phyloP scores from a whole-genome alignment of 1,284 basidiomycete genomes.

The Heterobasidion annosum region DNA sequence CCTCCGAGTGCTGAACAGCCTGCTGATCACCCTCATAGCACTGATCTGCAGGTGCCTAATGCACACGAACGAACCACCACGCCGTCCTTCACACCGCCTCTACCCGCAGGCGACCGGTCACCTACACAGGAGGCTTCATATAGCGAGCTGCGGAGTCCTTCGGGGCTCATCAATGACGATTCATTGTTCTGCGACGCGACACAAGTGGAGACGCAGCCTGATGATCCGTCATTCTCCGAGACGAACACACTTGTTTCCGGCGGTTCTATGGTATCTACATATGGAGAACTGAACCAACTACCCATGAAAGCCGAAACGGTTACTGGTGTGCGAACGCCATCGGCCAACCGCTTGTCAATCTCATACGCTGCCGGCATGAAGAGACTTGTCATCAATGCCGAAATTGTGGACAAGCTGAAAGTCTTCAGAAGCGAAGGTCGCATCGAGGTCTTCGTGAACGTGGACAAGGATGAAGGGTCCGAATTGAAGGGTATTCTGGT shows the following conservation, averaged over 20 bases:
- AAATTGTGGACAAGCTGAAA: conserved; percentile 73
- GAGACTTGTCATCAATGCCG: conserved; percentile 83
- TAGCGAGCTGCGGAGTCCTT: conserved; percentile 1
- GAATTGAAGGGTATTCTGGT: conserved; percentile 72
- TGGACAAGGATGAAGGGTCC: conserved; percentile 44
- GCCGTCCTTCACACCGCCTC: conserved; percentile 5
- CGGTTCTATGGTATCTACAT: conserved; percentile 7
- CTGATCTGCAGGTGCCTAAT: conserved; percentile 14
- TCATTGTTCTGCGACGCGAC: conserved; percentile 4
- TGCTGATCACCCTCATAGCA: conserved; percentile 31
- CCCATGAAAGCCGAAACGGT: conserved; percentile 13
- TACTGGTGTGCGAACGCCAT: conserved; percentile 32
- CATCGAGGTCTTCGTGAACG: conserved; percentile 71
- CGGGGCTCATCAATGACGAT: conserved; percentile 2
- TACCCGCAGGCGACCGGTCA: conserved; percentile 4
- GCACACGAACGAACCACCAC: conserved; percentile 3
- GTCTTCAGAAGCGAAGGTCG: conserved; percentile 78
- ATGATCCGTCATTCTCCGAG: conserved; percentile 9
- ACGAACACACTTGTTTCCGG: conserved; percentile 9
- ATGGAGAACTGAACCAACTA: conserved; percentile 8
- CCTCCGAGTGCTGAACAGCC: conserved; percentile 27
- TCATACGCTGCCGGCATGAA: conserved; percentile 86
- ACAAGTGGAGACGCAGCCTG: conserved; percentile 9
- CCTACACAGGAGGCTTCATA: conserved; percentile 8
- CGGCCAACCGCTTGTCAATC: conserved; percentile 83